These are phyloP conservation scores for Chrysanthemum lavandulifolium DNA, from an alignment of 129 eudicot genomes.

Conservation along the genomic window DNA sequence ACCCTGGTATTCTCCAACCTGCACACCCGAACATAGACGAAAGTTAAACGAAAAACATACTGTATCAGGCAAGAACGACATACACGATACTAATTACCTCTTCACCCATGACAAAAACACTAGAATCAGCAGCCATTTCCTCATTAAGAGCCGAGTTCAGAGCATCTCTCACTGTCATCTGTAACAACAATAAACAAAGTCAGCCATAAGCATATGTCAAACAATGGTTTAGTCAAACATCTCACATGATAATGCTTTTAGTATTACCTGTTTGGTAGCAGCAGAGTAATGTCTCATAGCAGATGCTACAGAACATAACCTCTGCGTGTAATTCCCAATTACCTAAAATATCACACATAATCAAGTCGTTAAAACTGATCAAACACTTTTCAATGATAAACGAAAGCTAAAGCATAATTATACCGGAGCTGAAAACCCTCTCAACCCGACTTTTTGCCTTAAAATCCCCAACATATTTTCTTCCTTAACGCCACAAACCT, in stretches of 20 bases:
- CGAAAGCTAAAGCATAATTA: background rate
- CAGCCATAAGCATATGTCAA: background rate
- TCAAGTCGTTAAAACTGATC: background rate
- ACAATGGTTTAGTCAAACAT: background rate
- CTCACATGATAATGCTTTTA: background rate
- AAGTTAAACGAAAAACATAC: background rate
- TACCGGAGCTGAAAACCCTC: constrained; percentile 35
- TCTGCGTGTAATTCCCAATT: constrained; percentile 11
- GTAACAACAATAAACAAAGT: constrained; percentile 1
- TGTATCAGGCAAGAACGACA: background rate
- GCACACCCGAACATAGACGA: constrained; percentile 6
- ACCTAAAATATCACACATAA: constrained; percentile 4
- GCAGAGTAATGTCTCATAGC: constrained; percentile 23
- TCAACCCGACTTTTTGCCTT: constrained; percentile 13
- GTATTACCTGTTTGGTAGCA: constrained; percentile 28
- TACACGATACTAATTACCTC: constrained; percentile 47
- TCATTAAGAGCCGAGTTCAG: constrained; percentile 93
- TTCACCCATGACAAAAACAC: constrained; percentile 91
- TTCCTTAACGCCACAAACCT: constrained; percentile 14
- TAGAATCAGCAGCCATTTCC: constrained; percentile 98
- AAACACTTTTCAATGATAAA: background rate
- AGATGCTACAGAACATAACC: constrained; percentile 25
- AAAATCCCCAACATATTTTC: constrained; percentile 24
- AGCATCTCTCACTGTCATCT: constrained; percentile 96
- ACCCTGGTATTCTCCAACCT: constrained; percentile 99